Conservation (phyloP, 192 early-diverging fungal species). For the Mortierella claussenii region DNA sequence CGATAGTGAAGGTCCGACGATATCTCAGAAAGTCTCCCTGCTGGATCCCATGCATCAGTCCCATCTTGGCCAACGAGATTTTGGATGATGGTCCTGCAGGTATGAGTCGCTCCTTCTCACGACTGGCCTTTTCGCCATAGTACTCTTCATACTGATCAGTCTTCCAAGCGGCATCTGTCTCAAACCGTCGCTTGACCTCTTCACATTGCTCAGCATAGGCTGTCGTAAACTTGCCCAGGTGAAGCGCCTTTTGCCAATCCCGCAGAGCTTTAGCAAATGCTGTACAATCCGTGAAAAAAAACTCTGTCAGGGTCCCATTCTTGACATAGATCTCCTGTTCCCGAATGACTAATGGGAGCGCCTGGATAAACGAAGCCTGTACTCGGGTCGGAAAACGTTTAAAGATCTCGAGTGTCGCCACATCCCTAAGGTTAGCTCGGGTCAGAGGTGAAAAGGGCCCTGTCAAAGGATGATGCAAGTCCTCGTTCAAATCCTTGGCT, state of each 20-base stretch:
- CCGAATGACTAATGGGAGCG: background rate
- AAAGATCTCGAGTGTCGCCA: background rate
- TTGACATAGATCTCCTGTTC: background rate
- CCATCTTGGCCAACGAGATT: slow-evolving; percentile 1
- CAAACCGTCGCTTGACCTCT: background rate
- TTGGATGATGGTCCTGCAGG: background rate
- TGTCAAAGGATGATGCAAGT: background rate
- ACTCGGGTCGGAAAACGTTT: background rate
- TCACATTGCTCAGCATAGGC: background rate
- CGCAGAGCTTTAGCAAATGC: background rate
- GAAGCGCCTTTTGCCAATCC: slow-evolving; percentile 11
- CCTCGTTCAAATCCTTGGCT: background rate
- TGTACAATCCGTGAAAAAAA: background rate
- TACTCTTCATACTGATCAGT: background rate
- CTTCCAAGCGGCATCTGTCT: slow-evolving; percentile 1
- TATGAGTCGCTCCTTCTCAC: background rate
- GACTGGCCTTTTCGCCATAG: slow-evolving; percentile 15
- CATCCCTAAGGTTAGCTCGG: background rate
- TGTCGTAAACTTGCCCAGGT: slow-evolving; percentile 1
- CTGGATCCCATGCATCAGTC: slow-evolving; percentile 1
- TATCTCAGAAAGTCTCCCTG: slow-evolving; percentile 3
- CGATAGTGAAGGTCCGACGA: background rate
- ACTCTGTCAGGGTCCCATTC: background rate
- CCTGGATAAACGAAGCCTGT: background rate
- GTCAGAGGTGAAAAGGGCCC: background rate